Evolutionary conservation across 169 alveolate genomes (phyloP).

Genomic region (Condylostoma magnum): DNA sequence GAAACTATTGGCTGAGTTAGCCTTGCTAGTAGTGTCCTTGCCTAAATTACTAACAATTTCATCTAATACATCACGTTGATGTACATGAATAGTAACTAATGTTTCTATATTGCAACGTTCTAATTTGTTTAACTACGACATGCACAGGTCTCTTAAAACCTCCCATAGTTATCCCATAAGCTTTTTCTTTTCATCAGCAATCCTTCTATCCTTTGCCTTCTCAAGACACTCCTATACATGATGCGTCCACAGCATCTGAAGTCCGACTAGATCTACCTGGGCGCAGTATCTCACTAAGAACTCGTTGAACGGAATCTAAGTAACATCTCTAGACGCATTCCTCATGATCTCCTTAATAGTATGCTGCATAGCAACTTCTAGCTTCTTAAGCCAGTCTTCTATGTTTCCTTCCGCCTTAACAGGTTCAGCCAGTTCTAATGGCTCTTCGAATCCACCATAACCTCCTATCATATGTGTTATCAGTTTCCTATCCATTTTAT

Average conservation of each 20-base stretch:
- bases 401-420: constrained; percentile 96
- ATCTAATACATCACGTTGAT: constrained; percentile 93
- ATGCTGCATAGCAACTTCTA: constrained; percentile 90
- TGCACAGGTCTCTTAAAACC: constrained; percentile 79
- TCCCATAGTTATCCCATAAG: constrained; percentile 62
- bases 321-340: constrained; percentile 80
- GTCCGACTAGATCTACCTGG: constrained; percentile 90
- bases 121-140: constrained; percentile 88
- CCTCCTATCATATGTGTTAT: constrained; percentile 73
- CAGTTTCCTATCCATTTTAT: constrained; percentile 80
- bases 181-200: constrained; percentile 71
- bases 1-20: constrained; percentile 90
- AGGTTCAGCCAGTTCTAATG: constrained; percentile 83
- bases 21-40: constrained; percentile 79
- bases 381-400: constrained; percentile 94
- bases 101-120: constrained; percentile 94
- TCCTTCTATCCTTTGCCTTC: constrained; percentile 79
- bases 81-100: constrained; percentile 94
- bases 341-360: constrained; percentile 85
- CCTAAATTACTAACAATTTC: constrained; percentile 83
- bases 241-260: constrained; percentile 93
- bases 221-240: constrained; percentile 93
- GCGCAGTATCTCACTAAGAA: constrained; percentile 91
- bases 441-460: constrained; percentile 84
- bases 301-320: constrained; percentile 79